Evolutionary conservation across 2,329 filamentous ascomycete genomes (phyloP), one percentile per base, ranked within the genome.

Genomic region (Epicoccum nigrum): DNA sequence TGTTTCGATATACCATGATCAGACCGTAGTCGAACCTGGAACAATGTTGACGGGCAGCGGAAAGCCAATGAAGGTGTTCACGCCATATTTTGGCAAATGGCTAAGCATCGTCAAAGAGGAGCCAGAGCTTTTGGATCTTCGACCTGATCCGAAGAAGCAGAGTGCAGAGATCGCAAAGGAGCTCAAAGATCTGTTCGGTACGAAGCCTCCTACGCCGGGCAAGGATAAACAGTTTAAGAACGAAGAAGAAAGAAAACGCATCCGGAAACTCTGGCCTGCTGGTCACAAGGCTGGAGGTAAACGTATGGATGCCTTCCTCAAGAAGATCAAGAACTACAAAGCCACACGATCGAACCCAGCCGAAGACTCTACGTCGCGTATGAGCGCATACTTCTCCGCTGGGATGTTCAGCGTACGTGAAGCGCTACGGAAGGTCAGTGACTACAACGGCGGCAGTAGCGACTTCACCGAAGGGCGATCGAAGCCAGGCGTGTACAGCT

Each of bases 31-130:
- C 6, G 74, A 77, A 43, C 79, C 79, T 1, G 77, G 76, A 4
- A 71, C 68, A 1, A 67, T 82, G 55, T 60, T 58, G 1, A 79
- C 74, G 1, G 71, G 74, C 1, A 64, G 40, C 9, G 78, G 77
- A 4, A 77, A 72, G 25, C 78, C 79, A 0, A 77, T 77, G 69
- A 81, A 81, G 49, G 77, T 81, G 9, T 82, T 81, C 64, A 79
- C 77, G 0, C 79, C 78, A 0, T 82, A 80, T 51, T 77, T 80
- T 54, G 74, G 72, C 44, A 64, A 68, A 0, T 82, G 79, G 79
- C 69, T 81, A 1, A 64, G 61, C 5, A 69, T 75, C 17, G 65
- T 79, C 23, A 77, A 76, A 46, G 55, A 67, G 1, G 64, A 79
- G 27, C 76, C 77, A 0, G 64, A 68, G 25, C 68, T 80, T 2